Evolutionary conservation across 176 grass and related monocot genomes (phyloP).

Genomic region (Zea luxurians): DNA sequence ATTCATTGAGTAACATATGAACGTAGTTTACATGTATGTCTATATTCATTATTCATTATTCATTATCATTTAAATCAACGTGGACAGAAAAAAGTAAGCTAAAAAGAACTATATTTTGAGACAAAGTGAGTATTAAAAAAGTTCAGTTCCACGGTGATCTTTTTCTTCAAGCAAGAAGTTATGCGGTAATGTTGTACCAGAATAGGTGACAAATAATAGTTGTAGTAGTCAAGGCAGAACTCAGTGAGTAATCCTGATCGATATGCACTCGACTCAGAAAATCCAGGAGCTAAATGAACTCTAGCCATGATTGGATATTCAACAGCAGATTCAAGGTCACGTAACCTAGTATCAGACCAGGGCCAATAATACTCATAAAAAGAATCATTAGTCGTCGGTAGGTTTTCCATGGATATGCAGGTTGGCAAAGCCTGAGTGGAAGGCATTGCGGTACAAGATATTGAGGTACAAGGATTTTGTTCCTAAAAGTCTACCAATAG

Average conservation of each 20-base stretch:
- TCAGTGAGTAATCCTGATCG: neutral
- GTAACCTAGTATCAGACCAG: neutral
- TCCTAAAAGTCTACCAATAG: conserved; percentile 56
- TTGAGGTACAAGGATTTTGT: neutral
- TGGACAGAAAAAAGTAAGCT: no score
- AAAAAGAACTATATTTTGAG: no score
- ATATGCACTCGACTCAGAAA: neutral
- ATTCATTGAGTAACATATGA: no score
- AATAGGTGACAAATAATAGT: no score
- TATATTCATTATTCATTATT: no score
- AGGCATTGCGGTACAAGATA: conserved; percentile 17
- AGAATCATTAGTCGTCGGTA: conserved; percentile 11
- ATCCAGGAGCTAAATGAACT: neutral
- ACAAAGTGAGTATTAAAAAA: neutral
- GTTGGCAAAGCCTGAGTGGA: conserved; percentile 36
- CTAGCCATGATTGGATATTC: neutral
- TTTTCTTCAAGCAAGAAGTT: no score
- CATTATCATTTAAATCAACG: no score
- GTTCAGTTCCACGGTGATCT: neutral
- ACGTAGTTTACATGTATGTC: no score
- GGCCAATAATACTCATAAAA: neutral
- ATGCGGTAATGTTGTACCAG: no score
- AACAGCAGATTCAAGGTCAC: no score
- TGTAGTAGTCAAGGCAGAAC: no score
- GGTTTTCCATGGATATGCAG: conserved; percentile 23